Percentiles rank a stretch among this genome's conserved stretches.
Evolutionary conservation across 2,329 filamentous ascomycete species (phyloP).

Genomic region (Aspergillus sp.): DNA sequence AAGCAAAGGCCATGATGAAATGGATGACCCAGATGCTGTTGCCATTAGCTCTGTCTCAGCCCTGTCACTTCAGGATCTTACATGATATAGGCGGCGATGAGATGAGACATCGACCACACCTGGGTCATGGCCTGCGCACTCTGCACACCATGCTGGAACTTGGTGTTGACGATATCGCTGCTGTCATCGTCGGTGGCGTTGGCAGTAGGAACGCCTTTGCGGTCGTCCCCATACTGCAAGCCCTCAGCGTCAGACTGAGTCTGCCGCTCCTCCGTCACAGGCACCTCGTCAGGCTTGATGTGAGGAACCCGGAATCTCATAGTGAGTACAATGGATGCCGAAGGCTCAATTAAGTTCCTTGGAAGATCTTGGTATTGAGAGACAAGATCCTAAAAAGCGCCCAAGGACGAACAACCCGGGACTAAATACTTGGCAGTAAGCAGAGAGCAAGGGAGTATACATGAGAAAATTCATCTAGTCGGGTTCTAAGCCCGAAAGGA

Average conservation of each 20-base stretch:
- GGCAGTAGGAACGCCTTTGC: not conserved
- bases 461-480: not conserved
- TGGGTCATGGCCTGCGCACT: conserved; percentile 16
- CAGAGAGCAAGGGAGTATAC: not conserved
- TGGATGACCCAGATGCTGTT: conserved; percentile 8
- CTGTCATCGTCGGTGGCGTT: conserved; percentile 1
- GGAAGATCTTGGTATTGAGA: not conserved
- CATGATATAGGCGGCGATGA: conserved; percentile 5
- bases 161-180: conserved; percentile 10
- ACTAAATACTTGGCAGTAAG: not conserved
- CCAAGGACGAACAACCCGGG: not conserved
- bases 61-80: not conserved
- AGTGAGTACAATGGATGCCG: not conserved
- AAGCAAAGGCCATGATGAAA: conserved; percentile 7
- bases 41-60: not conserved
- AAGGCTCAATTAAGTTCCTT: not conserved
- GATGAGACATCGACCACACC: conserved; percentile 12
- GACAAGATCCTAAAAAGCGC: not conserved
- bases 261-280: conserved; percentile 1
- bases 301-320: not conserved
- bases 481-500: too few species aligned
- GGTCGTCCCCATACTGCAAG: not conserved
- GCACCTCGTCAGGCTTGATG: conserved; percentile 5
- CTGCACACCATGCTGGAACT: conserved; percentile 16
- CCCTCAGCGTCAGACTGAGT: not conserved